Percentiles rank a stretch among this genome's conserved stretches.
These are phyloP conservation scores for Secale cereale DNA, from an alignment of 176 grass and related monocot species.

Conservation along the genomic window DNA sequence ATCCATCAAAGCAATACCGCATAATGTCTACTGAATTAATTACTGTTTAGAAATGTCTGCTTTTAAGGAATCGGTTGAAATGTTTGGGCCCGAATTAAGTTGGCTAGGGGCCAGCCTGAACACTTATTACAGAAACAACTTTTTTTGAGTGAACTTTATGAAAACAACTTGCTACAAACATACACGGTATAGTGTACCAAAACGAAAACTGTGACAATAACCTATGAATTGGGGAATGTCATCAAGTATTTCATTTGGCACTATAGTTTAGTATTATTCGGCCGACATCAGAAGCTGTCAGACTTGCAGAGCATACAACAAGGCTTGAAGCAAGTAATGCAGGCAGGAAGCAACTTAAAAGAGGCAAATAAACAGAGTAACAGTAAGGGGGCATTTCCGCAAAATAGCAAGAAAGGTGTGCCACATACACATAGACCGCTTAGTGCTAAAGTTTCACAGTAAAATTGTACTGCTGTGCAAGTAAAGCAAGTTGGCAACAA, in stretches of 20 bases:
- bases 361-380: not conserved
- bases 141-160: not conserved
- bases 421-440: not conserved
- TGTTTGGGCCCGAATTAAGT: not conserved
- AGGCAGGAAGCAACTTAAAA: not conserved
- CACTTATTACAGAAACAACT: not conserved
- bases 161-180: not conserved
- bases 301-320: not conserved
- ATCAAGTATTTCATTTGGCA: not conserved
- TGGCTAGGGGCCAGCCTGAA: not conserved
- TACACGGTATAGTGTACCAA: not conserved
- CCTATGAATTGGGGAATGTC: not conserved
- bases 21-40: not conserved
- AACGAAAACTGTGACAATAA: not conserved
- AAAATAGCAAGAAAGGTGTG: conserved; percentile 8
- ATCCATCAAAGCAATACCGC: conserved; percentile 7
- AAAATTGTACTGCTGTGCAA: not conserved
- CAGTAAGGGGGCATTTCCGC: not conserved
- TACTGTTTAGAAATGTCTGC: not conserved
- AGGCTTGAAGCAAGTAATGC: not conserved
- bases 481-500: conserved; percentile 6
- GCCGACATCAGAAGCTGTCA: not conserved
- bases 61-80: not conserved
- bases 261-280: not conserved
- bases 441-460: not conserved